These are phyloP conservation scores for Neurospora sp. DNA, from an alignment of 495 filamentous ascomycete genomes.

Conservation along the genomic window DNA sequence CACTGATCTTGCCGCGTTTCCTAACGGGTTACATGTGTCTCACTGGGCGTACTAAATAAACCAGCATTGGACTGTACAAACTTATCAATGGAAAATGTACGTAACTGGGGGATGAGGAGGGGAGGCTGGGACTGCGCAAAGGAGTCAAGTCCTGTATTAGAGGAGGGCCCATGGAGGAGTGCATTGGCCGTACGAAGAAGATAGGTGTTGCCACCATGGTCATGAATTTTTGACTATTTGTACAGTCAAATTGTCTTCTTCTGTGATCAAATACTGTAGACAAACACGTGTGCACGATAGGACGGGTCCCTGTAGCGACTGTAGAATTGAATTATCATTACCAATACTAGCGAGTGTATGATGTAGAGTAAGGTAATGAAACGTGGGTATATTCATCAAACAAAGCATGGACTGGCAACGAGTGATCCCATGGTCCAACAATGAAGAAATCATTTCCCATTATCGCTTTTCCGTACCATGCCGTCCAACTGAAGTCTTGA, in stretches of 20 bases:
- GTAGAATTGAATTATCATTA: neutral
- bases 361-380: neutral
- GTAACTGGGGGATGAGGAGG: too few species aligned
- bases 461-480: neutral
- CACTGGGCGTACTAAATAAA: neutral
- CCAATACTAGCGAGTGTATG: neutral
- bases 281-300: neutral
- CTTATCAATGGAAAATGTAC: too few species aligned
- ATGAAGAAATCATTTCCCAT: neutral
- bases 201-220: neutral
- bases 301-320: neutral
- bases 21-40: neutral
- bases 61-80: neutral
- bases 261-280: neutral
- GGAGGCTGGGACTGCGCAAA: too few species aligned
- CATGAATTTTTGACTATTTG: rapidly evolving
- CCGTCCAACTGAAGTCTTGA: neutral
- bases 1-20: neutral
- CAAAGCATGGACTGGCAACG: neutral
- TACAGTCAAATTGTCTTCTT: rapidly evolving
- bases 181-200: neutral
- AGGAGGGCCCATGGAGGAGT: neutral
- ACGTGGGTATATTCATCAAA: neutral
- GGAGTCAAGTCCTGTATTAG: too few species aligned
- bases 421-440: neutral